Evolutionary conservation across 306 rosid genomes (phyloP).

Genomic region (Pyrus pyrifolia): DNA sequence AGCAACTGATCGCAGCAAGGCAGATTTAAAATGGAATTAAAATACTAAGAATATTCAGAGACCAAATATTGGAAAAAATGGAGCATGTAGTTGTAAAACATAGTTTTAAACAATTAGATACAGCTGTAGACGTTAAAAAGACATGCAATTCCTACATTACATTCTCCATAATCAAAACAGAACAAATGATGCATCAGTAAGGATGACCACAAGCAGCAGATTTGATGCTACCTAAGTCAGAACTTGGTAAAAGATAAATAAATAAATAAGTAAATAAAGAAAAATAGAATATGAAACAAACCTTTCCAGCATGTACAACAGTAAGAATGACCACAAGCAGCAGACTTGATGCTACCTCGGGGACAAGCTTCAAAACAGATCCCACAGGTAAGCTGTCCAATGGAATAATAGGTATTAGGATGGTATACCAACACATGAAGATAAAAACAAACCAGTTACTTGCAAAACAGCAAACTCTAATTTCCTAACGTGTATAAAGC

Average conservation of each 20-base stretch:
- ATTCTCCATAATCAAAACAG: not conserved
- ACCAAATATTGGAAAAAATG: not conserved
- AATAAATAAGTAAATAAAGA: too few species aligned
- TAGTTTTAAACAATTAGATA: not conserved
- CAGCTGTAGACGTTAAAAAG: not conserved
- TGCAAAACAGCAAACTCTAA: not conserved
- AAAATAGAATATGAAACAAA: slow-evolving; percentile 7
- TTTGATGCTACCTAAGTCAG: slow-evolving; percentile 5
- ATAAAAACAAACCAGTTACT: not conserved
- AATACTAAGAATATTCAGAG: not conserved
- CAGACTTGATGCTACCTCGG: slow-evolving; percentile 22
- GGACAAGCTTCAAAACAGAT: slow-evolving; percentile 47
- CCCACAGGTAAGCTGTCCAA: slow-evolving; percentile 46
- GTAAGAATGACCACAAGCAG: slow-evolving; percentile 52
- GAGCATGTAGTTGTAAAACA: not conserved
- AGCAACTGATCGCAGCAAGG: not conserved
- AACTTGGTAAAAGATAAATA: not conserved
- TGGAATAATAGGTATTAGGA: not conserved
- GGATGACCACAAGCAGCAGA: slow-evolving; percentile 52
- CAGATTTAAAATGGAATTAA: not conserved
- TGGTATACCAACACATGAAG: not conserved
- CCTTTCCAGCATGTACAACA: slow-evolving; percentile 53
- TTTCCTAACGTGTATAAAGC: not conserved
- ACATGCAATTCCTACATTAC: not conserved
- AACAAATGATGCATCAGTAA: slow-evolving; percentile 15